These are phyloP conservation scores for Pleurozium schreberi DNA, from an alignment of 225 moss, liverwort and hornwort genomes.

Conservation along the genomic window DNA sequence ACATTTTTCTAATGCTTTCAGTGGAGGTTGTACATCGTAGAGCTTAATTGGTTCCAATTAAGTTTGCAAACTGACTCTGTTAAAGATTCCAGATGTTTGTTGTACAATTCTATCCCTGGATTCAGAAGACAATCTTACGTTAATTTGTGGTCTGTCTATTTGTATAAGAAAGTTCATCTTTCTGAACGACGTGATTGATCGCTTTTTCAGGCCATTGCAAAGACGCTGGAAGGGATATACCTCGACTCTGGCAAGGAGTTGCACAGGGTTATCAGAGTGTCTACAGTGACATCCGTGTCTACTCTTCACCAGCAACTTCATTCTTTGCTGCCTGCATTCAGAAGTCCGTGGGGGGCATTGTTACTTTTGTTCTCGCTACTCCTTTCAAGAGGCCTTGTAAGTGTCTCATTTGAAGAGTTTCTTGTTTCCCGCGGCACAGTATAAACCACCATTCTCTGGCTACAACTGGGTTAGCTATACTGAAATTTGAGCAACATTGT, in stretches of 20 bases:
- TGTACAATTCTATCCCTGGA: not conserved
- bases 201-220: slow-evolving; percentile 50
- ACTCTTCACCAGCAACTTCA: slow-evolving; percentile 66
- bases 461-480: not conserved
- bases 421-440: not conserved
- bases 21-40: not conserved
- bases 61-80: not conserved
- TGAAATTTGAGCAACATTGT: not conserved
- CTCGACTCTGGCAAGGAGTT: slow-evolving; percentile 79
- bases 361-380: slow-evolving; percentile 83
- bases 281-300: slow-evolving; percentile 56
- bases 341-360: slow-evolving; percentile 95
- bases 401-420: not conserved
- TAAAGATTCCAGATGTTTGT: not conserved
- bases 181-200: not conserved
- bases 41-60: not conserved
- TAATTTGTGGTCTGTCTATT: not conserved
- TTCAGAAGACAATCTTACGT: not conserved
- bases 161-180: not conserved
- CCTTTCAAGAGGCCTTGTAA: slow-evolving; percentile 90
- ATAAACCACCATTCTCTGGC: not conserved
- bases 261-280: slow-evolving; percentile 74
- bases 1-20: not conserved
- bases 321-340: slow-evolving; percentile 62
- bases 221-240: slow-evolving; percentile 70